Evolutionary conservation across 805 yeast genomes (phyloP), one percentile per base, ranked within the genome.

Genomic region (Schizosaccharomyces osmophilus): DNA sequence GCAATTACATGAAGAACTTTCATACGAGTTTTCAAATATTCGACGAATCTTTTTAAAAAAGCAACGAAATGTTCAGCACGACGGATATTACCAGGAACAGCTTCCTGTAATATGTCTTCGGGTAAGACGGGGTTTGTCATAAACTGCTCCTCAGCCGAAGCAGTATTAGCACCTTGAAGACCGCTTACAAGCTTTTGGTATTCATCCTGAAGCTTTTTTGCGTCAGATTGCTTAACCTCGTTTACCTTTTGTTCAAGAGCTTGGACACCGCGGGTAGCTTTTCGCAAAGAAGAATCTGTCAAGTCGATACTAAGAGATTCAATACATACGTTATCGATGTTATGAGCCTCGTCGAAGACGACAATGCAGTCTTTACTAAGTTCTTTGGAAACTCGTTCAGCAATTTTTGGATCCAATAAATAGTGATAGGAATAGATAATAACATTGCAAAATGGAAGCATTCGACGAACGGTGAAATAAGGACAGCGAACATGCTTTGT

Each of bases 271-370:
- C 83, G 78, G 0, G 95, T 78, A 0, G 98, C 98, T 65, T 82
- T 77, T 67, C 88, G 83, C 64, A 93, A 73, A 8, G 87, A 81
- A 66, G 90, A 97, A 66, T 88, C 95, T 0, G 97, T 93, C 65
- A 93, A 74, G 69, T 93, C 97, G 59, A 93, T 77, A 5, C 96
- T 87, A 54, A 93, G 72, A 0, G 97, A 86, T 71, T 93, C 99
- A 63, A 93, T 93, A 74, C 99, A 93, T 62, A 93, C 99, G 76
- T 93, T 93, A 77, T 93, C 66, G 62, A 93, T 93, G 73, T 93
- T 93, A 72, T 93, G 99, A 59, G 98, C 98, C 74, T 93, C 99
- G 73, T 93, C 99, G 69, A 93, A 93, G 48, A 93, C 94, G 64
- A 93, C 85, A 63, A 93, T 93, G 62, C 94, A 80, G 68, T 93